Percentiles rank a stretch among this genome's conserved stretches.
Evolutionary conservation across 192 early-diverging fungal genomes (phyloP).

Genomic region (Backusella circina): DNA sequence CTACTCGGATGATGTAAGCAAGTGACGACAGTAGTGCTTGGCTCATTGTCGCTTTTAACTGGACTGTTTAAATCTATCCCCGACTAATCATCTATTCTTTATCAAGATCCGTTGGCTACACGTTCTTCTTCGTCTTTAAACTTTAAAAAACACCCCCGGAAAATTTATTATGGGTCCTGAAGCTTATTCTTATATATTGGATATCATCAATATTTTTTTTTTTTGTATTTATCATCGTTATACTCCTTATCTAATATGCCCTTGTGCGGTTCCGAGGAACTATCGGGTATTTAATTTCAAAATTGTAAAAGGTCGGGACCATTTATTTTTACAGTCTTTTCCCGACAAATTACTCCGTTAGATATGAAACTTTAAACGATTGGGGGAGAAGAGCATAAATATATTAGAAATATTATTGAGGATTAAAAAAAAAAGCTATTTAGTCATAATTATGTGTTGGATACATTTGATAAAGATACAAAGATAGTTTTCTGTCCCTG

Average conservation of each 20-base stretch:
- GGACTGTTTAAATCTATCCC: background rate
- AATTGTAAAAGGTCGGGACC: background rate
- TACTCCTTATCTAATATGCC: background rate
- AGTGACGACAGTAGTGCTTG: background rate
- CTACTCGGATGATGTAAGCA: background rate
- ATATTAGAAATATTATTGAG: background rate
- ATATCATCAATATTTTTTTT: background rate
- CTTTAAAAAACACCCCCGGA: background rate
- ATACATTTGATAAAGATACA: slow-evolving; percentile 39
- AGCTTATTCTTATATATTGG: background rate
- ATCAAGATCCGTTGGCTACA: background rate
- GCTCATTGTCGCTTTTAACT: background rate
- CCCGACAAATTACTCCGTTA: slow-evolving; percentile 1
- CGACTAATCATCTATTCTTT: slow-evolving; percentile 3
- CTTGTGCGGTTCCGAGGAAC: background rate
- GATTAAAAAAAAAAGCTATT: background rate
- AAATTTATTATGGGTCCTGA: background rate
- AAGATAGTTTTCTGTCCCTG: slow-evolving; percentile 72
- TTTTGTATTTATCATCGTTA: background rate
- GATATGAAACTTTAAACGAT: slow-evolving; percentile 1
- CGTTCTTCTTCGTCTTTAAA: background rate
- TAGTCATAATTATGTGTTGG: background rate
- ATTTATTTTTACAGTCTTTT: slow-evolving; percentile 5
- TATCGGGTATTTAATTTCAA: background rate
- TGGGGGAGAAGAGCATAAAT: background rate